Percentiles rank a stretch among this genome's conserved stretches.
Conservation (phyloP, 768 basidiomycete species). For the Peribolospora kevripleyi region DNA sequence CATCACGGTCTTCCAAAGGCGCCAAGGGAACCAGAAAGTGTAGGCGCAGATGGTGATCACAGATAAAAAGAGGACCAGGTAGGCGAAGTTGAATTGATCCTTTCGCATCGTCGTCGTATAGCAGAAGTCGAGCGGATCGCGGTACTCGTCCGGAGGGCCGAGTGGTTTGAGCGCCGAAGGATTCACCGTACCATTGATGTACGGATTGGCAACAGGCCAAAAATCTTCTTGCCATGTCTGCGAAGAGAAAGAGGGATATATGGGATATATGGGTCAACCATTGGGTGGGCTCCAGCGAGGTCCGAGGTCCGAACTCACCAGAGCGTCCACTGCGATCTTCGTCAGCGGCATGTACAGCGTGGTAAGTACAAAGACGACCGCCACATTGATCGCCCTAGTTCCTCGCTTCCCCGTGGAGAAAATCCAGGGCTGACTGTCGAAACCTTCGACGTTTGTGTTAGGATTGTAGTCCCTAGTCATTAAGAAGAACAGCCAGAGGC, state of each 20-base stretch:
- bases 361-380: conserved; percentile 40
- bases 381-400: conserved; percentile 30
- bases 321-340: conserved; percentile 48
- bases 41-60: conserved; percentile 30
- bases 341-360: conserved; percentile 51
- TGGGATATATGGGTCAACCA: too few relatives aligned
- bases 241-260: not conserved
- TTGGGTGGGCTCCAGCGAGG: too few relatives aligned
- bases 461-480: not conserved
- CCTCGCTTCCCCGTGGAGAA: not conserved
- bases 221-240: conserved; percentile 12
- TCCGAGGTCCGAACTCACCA: conserved; percentile 17
- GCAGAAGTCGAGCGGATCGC: conserved; percentile 45
- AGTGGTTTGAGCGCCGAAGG: conserved; percentile 30
- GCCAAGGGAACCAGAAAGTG: conserved; percentile 36
- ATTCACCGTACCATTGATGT: conserved; percentile 31
- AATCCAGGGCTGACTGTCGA: conserved; percentile 5
- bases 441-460: conserved; percentile 7
- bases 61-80: conserved; percentile 35
- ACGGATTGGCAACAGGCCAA: conserved; percentile 43
- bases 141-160: conserved; percentile 33
- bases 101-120: conserved; percentile 54
- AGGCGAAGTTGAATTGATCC: conserved; percentile 40
- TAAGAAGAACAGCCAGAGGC: conserved; percentile 27
- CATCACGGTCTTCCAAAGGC: conserved; percentile 33